These are phyloP conservation scores for Phaeotremella fagi DNA, from an alignment of 768 basidiomycete genomes.

Conservation along the genomic window DNA sequence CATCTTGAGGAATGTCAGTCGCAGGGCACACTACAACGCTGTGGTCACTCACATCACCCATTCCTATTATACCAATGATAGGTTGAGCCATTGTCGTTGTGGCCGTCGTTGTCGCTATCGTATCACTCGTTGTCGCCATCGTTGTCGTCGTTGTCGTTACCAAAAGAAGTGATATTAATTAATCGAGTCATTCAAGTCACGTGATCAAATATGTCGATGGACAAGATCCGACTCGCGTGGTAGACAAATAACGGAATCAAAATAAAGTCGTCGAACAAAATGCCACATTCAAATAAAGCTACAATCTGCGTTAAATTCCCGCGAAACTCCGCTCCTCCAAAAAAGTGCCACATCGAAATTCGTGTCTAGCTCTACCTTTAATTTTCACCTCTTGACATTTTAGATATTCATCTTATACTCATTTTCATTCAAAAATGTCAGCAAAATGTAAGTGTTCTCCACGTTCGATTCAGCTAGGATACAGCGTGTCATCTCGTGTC, in stretches of 20 bases:
- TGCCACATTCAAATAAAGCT: not conserved
- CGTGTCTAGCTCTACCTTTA: not conserved
- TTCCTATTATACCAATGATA: conserved; percentile 83
- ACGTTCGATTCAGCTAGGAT: not conserved
- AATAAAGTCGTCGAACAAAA: too few relatives aligned
- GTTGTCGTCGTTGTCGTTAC: too few relatives aligned
- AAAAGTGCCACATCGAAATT: not conserved
- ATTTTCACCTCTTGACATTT: conserved; percentile 7
- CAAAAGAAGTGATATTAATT: too few relatives aligned
- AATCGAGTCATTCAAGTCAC: too few relatives aligned
- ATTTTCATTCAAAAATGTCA: conserved; percentile 40
- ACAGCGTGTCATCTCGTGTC: not conserved
- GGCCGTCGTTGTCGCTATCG: not conserved
- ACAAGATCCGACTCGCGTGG: too few relatives aligned
- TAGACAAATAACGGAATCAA: too few relatives aligned
- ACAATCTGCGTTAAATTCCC: not conserved
- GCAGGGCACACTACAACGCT: not conserved
- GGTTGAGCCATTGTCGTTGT: conserved; percentile 2
- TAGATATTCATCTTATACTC: too few relatives aligned
- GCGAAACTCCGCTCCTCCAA: not conserved
- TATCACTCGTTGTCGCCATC: not conserved
- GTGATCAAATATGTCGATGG: too few relatives aligned
- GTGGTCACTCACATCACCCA: conserved; percentile 67
- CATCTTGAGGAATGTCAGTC: conserved; percentile 54
- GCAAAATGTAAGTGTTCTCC: conserved; percentile 33